Evolutionary conservation across 805 yeast species (phyloP).

Genomic region (Candida coquimbonensis): DNA sequence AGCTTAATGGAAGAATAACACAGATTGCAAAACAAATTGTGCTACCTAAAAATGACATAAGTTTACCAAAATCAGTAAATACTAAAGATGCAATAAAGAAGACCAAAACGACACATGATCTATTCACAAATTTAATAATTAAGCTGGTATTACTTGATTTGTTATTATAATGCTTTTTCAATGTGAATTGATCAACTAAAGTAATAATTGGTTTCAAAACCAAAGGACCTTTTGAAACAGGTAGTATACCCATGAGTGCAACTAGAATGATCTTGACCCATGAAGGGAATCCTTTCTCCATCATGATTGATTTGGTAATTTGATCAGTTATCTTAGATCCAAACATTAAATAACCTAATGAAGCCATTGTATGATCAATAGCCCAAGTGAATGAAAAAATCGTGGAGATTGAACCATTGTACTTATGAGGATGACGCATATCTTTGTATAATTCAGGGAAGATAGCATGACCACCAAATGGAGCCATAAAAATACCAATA

Average conservation of each 20-base stretch:
- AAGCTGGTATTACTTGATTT: neutral
- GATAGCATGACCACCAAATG: slow-evolving; percentile 82
- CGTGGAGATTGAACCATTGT: slow-evolving; percentile 40
- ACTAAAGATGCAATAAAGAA: slow-evolving; percentile 47
- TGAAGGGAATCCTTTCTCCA: slow-evolving; percentile 59
- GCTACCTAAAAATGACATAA: slow-evolving; percentile 69
- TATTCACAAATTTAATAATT: slow-evolving; percentile 9
- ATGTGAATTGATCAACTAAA: slow-evolving; percentile 40
- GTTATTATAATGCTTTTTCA: neutral
- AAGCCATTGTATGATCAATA: slow-evolving; percentile 56
- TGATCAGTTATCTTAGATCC: slow-evolving; percentile 65
- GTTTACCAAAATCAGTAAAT: slow-evolving; percentile 65
- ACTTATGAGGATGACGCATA: slow-evolving; percentile 65
- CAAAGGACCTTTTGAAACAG: slow-evolving; percentile 72
- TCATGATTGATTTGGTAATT: slow-evolving; percentile 67
- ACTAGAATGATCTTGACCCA: slow-evolving; percentile 41
- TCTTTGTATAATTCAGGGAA: slow-evolving; percentile 73
- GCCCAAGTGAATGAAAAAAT: slow-evolving; percentile 53
- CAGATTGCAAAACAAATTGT: slow-evolving; percentile 70
- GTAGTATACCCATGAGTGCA: slow-evolving; percentile 56
- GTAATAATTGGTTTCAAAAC: slow-evolving; percentile 67
- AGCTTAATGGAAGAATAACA: slow-evolving; percentile 58
- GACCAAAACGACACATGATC: slow-evolving; percentile 19
- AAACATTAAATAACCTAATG: slow-evolving; percentile 73
- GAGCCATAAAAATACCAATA: slow-evolving; percentile 63